A percentile compares a stretch with the other conserved stretches of the same genome.
phyloP scores from a whole-genome alignment of 2,329 filamentous ascomycete genomes.

The Cercospora zeae-maydis region DNA sequence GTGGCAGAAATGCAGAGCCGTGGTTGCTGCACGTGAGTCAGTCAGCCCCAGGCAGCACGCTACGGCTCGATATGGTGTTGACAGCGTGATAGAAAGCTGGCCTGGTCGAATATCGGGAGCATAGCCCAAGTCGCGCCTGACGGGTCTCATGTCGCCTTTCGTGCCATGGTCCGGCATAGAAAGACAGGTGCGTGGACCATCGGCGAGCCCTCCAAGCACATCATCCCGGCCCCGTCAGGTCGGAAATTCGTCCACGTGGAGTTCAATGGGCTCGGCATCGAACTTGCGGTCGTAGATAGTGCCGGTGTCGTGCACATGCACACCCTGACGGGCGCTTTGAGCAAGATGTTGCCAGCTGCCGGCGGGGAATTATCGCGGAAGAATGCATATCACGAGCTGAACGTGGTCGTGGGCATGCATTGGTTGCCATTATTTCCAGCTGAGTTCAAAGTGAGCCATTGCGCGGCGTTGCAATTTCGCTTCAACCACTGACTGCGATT shows the following conservation, averaged over 20 bases:
- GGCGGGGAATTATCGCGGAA: slow-evolving; percentile 61
- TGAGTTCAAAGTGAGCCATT: slow-evolving; percentile 31
- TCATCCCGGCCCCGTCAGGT: slow-evolving; percentile 59
- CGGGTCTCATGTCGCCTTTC: slow-evolving; percentile 66
- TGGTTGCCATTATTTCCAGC: slow-evolving; percentile 57
- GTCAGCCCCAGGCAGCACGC: background rate
- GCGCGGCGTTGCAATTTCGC: background rate
- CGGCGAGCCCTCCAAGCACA: slow-evolving; percentile 66
- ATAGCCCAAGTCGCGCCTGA: slow-evolving; percentile 77
- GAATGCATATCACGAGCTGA: slow-evolving; percentile 66
- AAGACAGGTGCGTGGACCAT: slow-evolving; percentile 71
- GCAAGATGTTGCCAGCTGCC: slow-evolving; percentile 57
- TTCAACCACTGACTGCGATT: slow-evolving; percentile 31
- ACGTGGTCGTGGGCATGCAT: slow-evolving; percentile 75
- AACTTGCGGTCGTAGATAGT: slow-evolving; percentile 79
- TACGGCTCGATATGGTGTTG: slow-evolving; percentile 5
- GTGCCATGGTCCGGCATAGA: slow-evolving; percentile 66
- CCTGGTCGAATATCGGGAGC: slow-evolving; percentile 84
- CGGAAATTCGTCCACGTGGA: slow-evolving; percentile 72
- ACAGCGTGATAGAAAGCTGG: slow-evolving; percentile 60
- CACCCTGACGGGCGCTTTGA: slow-evolving; percentile 67
- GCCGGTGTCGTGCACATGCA: slow-evolving; percentile 74
- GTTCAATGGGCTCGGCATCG: slow-evolving; percentile 74
- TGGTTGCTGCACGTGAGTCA: slow-evolving; percentile 76
- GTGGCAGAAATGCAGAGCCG: slow-evolving; percentile 71